These are phyloP conservation scores for Raphanus hybrid DNA, from an alignment of 441 rosid genomes.

Conservation along the genomic window DNA sequence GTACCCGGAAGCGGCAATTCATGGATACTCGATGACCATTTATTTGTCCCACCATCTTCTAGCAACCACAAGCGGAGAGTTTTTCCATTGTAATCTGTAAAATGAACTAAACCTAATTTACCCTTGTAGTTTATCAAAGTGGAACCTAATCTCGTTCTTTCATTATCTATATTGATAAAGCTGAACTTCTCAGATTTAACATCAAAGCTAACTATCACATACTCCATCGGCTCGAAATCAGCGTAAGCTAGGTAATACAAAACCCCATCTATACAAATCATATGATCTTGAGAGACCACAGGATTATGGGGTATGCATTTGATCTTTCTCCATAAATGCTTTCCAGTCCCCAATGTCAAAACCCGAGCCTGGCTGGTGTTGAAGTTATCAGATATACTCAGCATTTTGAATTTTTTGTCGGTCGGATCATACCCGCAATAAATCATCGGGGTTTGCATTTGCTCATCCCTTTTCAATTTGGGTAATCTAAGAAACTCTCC, in stretches of 20 bases:
- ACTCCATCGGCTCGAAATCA: background rate
- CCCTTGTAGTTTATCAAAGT: background rate
- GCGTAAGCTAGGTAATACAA: background rate
- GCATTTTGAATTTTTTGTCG: too few species aligned
- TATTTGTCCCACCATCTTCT: background rate
- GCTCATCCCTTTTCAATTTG: too few species aligned
- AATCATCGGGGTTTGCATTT: too few species aligned
- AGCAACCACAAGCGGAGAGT: background rate
- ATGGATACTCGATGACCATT: background rate
- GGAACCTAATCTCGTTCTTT: background rate
- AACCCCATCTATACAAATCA: background rate
- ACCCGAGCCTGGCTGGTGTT: background rate
- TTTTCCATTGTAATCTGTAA: background rate
- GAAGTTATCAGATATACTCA: too few species aligned
- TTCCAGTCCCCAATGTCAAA: background rate
- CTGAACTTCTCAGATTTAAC: background rate
- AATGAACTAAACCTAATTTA: background rate
- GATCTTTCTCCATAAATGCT: background rate
- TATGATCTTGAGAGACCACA: background rate
- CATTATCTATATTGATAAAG: background rate
- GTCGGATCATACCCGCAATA: too few species aligned
- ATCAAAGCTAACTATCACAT: background rate
- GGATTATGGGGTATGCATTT: background rate
- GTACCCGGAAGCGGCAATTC: background rate
- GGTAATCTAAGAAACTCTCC: background rate